A percentile compares a stretch with the other conserved stretches of the same genome.
Conservation (phyloP, 1,284 basidiomycete species). For the Fomitopsis pinicola region DNA sequence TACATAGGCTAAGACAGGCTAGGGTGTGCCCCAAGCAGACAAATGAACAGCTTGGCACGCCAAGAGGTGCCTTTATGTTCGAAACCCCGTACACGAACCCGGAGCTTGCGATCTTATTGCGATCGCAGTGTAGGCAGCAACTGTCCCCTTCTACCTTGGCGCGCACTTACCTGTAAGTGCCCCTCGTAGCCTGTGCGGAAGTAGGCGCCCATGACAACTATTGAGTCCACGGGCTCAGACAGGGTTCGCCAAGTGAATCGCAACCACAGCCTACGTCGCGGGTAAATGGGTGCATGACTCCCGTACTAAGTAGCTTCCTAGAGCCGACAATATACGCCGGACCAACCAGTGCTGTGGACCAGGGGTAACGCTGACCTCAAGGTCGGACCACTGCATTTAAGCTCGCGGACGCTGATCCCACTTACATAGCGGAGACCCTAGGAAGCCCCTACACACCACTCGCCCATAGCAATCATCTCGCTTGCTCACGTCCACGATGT, state of each 20-base stretch:
- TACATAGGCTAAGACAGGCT: neutral
- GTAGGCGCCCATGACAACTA: neutral
- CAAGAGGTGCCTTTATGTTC: neutral
- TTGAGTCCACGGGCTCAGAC: neutral
- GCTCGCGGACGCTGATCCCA: neutral
- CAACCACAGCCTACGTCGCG: neutral
- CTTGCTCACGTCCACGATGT: neutral
- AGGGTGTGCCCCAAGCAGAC: neutral
- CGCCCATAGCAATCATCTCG: neutral
- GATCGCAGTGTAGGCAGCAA: neutral
- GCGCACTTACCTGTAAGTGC: too few relatives aligned
- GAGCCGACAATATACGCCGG: neutral
- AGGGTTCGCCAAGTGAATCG: neutral
- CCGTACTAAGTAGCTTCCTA: neutral
- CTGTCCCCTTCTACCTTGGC: neutral
- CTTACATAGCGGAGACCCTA: neutral
- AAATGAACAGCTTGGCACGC: neutral
- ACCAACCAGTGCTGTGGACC: neutral
- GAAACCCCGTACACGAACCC: neutral
- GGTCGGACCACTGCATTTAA: neutral
- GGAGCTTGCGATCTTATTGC: neutral
- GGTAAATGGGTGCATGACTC: neutral
- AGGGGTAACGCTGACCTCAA: neutral
- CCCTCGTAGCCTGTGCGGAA: too few relatives aligned
- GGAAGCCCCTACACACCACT: neutral